Percentiles rank a stretch among this genome's conserved stretches.
Evolutionary conservation across 768 basidiomycete species (phyloP).

Genomic region (Amanita molliuscula): DNA sequence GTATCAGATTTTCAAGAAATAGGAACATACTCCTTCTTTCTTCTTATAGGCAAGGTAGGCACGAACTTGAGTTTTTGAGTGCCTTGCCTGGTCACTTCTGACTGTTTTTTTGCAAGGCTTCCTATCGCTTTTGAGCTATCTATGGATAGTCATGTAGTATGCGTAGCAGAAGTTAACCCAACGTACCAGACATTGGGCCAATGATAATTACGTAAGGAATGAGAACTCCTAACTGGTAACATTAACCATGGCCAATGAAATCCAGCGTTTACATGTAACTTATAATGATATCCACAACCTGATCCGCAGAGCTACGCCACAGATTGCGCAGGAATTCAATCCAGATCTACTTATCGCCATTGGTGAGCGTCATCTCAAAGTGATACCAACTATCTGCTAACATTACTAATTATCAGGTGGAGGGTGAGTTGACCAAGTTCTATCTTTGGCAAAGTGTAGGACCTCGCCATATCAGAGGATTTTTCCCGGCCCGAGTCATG

Average conservation of each 20-base stretch:
- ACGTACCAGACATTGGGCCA: conserved; percentile 16
- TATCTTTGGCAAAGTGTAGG: conserved; percentile 7
- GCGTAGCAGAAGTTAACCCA: neutral
- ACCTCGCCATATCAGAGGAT: conserved; percentile 46
- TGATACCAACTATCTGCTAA: neutral
- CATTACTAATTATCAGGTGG: conserved; percentile 38
- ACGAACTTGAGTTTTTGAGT: conserved; percentile 74
- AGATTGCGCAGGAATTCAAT: conserved; percentile 70
- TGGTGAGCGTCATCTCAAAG: conserved; percentile 28
- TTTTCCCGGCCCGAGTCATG: conserved; percentile 92
- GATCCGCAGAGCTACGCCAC: conserved; percentile 54
- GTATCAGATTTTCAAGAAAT: neutral
- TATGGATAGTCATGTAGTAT: conserved; percentile 17
- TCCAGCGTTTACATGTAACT: conserved; percentile 60
- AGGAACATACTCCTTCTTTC: conserved; percentile 69
- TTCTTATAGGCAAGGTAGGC: conserved; percentile 62
- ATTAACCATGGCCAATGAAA: conserved; percentile 30
- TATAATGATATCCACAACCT: conserved; percentile 93
- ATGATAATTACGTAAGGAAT: neutral
- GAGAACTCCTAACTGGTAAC: neutral
- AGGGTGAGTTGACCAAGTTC: conserved; percentile 46
- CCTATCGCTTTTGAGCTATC: conserved; percentile 55
- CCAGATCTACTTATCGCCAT: conserved; percentile 85
- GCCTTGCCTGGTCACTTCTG: conserved; percentile 65
- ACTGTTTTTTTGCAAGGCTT: conserved; percentile 62